Evolutionary conservation across 257 asterid species (phyloP).

Genomic region (Marsdenia floribunda): DNA sequence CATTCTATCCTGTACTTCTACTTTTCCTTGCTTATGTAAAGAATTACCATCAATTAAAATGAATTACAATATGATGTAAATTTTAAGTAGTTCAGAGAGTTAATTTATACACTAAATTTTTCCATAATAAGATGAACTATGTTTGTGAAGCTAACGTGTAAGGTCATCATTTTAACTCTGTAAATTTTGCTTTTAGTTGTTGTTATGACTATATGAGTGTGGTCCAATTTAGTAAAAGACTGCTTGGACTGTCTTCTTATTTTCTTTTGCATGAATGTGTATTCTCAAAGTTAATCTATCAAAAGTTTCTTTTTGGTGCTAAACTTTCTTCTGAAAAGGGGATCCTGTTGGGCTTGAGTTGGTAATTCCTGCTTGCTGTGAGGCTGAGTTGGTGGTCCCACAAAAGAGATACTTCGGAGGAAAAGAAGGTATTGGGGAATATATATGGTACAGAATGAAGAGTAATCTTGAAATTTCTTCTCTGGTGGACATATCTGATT

Average conservation of each 20-base stretch:
- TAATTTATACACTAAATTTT: not conserved
- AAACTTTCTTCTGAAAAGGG: conserved; percentile 42
- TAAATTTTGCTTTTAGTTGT: not conserved
- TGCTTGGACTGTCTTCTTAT: not conserved
- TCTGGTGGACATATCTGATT: conserved; percentile 46
- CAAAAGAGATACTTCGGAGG: conserved; percentile 77
- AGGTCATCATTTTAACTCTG: not conserved
- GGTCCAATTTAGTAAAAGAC: not conserved
- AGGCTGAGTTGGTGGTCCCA: conserved; percentile 79
- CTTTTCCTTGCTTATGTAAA: not conserved
- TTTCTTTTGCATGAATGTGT: not conserved
- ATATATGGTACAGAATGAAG: conserved; percentile 74
- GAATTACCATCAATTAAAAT: not conserved
- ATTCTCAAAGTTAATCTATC: not conserved
- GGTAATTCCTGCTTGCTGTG: conserved; percentile 72
- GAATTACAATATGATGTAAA: not conserved
- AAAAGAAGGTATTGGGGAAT: conserved; percentile 76
- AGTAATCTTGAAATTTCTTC: conserved; percentile 56
- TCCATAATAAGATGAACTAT: not conserved
- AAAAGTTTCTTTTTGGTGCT: not conserved
- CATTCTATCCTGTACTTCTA: not conserved
- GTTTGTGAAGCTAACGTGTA: not conserved
- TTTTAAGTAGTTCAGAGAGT: not conserved
- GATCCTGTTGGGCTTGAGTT: conserved; percentile 71
- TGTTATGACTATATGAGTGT: not conserved